Conservation (phyloP, 305 asterid genomes). For the Fraxinus platypoda region DNA sequence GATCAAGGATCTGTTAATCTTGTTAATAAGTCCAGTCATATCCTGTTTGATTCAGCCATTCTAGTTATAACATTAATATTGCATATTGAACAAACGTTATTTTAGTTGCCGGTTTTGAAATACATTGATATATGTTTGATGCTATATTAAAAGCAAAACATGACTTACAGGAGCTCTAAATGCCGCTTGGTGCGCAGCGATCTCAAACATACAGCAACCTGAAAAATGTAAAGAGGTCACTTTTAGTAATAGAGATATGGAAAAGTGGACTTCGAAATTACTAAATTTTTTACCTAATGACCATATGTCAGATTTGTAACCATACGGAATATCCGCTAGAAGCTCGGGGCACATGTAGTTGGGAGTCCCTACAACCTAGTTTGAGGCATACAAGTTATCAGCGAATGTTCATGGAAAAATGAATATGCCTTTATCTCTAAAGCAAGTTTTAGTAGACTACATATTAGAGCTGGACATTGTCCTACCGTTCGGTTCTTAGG, state of each 20-base stretch:
- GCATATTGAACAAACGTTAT: background rate
- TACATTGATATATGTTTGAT: background rate
- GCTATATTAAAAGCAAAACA: background rate
- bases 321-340: constrained; percentile 72
- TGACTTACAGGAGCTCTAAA: constrained; percentile 84
- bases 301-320: constrained; percentile 96
- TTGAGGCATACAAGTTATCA: constrained; percentile 21
- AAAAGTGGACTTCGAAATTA: background rate
- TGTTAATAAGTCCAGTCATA: constrained; percentile 89
- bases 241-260: background rate
- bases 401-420: background rate
- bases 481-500: background rate
- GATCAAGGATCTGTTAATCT: constrained; percentile 76
- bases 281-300: constrained; percentile 62
- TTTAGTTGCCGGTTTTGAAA: background rate
- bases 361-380: constrained; percentile 76
- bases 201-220: constrained; percentile 97
- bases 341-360: constrained; percentile 95
- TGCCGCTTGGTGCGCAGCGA: constrained; percentile 93
- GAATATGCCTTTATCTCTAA: background rate
- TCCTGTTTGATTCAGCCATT: constrained; percentile 47
- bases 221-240: constrained; percentile 6
- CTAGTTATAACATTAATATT: constrained; percentile 6
- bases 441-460: background rate
- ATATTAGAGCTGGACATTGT: background rate